Evolutionary conservation across 371 early-diverging fungal genomes (phyloP), one percentile per base, ranked within the genome.

Genomic region (Mucor plumbeus): DNA sequence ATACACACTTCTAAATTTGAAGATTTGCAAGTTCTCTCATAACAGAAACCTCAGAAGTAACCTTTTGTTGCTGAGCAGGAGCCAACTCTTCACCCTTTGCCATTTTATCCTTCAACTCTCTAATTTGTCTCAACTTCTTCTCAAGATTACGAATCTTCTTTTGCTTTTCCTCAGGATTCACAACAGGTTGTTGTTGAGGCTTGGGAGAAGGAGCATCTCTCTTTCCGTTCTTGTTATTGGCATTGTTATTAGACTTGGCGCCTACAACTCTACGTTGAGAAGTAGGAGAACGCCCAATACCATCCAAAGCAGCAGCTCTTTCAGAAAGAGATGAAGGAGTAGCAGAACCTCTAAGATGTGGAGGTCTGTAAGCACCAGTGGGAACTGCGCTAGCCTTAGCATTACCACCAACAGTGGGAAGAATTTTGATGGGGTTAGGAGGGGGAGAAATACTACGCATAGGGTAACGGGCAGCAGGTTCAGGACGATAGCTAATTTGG

Each of bases 101-200:
- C 74, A 89, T 87, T 65, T 90, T 90, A 41, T 90, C 90, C 71
- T 92, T 92, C 53, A 98, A 80, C 47, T 91, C 94, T 43, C 83
- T 82, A 76, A 98, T 97, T 77, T 95, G 94, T 73, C 90, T 87
- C 65, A 97, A 77, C 79, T 97, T 98, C 85, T 94, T 95, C 65
- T 91, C 90, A 33, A 97, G 76, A 58, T 80, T 87, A 68, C 95
- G 89, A 68, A 95, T 85, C 78, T 91, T 92, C 87, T 97, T 98
- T 69, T 92, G 92, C 26, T 82, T 87, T 58, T 88, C 89, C 63
- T 80, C 83, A 60, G 73, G 59, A 53, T 63, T 67, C 15, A 71
- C 19, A 15, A 57, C 55, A 35, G 70, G 39, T 7, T 36, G 33
- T 33, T 55, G 56, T 47, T 64, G 65, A 38, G 43, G 67, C 60